These are phyloP conservation scores for Mercurialis annua DNA, from an alignment of 345 rosid species.

Conservation along the genomic window DNA sequence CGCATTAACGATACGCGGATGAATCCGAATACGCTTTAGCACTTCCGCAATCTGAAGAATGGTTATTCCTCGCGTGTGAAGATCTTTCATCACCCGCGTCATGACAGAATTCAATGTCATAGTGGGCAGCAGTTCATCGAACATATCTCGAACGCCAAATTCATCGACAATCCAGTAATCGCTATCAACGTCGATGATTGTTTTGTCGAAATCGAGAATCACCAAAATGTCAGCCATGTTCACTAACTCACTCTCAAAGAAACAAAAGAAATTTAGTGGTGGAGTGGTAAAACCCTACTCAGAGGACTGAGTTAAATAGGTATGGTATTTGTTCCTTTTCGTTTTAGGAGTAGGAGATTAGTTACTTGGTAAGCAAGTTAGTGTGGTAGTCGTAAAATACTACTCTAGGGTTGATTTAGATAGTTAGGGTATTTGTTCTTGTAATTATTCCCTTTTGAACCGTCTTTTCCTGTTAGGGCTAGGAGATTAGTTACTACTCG, in stretches of 20 bases:
- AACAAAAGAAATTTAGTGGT: too few species aligned
- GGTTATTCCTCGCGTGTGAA: conserved; percentile 54
- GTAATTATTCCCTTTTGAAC: too few species aligned
- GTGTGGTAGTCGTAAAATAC: too few species aligned
- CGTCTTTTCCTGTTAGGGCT: conserved; percentile 7
- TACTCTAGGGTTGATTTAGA: too few species aligned
- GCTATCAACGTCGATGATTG: conserved; percentile 74
- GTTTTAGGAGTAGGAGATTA: too few species aligned
- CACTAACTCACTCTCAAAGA: too few species aligned
- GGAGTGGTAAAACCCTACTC: too few species aligned
- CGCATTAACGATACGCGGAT: conserved; percentile 60
- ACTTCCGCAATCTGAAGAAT: conserved; percentile 52
- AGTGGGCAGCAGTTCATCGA: conserved; percentile 73
- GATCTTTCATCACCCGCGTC: conserved; percentile 76
- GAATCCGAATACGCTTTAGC: conserved; percentile 48
- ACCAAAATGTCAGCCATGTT: conserved; percentile 53
- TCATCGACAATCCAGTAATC: conserved; percentile 76
- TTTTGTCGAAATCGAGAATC: conserved; percentile 79
- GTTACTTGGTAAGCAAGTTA: too few species aligned
- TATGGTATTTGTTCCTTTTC: too few species aligned
- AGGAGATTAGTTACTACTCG: too few species aligned
- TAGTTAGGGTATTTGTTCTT: too few species aligned
- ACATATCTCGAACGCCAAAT: conserved; percentile 63
- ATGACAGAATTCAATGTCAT: conserved; percentile 84
- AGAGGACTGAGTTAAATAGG: too few species aligned